Evolutionary conservation across 2,329 filamentous ascomycete genomes (phyloP).

Genomic region (Stachybotrys elegans): DNA sequence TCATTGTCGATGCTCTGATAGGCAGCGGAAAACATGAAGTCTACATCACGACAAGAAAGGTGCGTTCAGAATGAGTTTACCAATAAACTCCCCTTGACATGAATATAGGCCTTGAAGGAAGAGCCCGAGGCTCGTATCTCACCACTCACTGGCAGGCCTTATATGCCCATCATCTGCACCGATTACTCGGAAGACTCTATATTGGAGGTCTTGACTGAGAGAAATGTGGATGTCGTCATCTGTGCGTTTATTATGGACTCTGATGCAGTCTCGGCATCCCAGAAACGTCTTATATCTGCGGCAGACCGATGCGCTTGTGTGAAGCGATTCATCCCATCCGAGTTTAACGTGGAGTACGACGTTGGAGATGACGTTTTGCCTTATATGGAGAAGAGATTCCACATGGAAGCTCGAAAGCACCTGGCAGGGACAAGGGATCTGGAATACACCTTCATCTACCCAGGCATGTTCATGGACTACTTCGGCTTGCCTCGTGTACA

Average conservation of each 20-base stretch:
- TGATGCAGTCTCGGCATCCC: slow-evolving; percentile 22
- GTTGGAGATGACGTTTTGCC: slow-evolving; percentile 24
- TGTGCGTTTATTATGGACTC: slow-evolving; percentile 25
- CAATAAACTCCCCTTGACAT: too few species aligned
- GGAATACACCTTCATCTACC: slow-evolving; percentile 27
- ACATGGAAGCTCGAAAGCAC: slow-evolving; percentile 18
- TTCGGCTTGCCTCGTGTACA: slow-evolving; percentile 22
- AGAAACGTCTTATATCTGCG: slow-evolving; percentile 26
- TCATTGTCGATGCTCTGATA: slow-evolving; percentile 37
- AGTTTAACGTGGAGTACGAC: slow-evolving; percentile 32
- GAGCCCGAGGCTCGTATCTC: too few species aligned
- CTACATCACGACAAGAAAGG: slow-evolving; percentile 36
- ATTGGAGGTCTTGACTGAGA: slow-evolving; percentile 11
- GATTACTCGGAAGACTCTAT: slow-evolving; percentile 20
- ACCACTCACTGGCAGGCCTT: slow-evolving; percentile 7
- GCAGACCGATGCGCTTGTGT: slow-evolving; percentile 21
- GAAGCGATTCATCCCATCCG: slow-evolving; percentile 30
- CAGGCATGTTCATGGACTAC: slow-evolving; percentile 32
- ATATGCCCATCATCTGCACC: slow-evolving; percentile 15
- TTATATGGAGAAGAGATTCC: slow-evolving; percentile 26
- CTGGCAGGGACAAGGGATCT: slow-evolving; percentile 22
- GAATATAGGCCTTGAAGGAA: too few species aligned
- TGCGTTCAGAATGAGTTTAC: too few species aligned
- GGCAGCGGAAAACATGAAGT: slow-evolving; percentile 31
- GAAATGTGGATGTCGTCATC: slow-evolving; percentile 23